Percentiles rank a stretch among this genome's conserved stretches.
Conservation (phyloP, 2,329 filamentous ascomycete species). For the Westerdykella aurantiaca region DNA sequence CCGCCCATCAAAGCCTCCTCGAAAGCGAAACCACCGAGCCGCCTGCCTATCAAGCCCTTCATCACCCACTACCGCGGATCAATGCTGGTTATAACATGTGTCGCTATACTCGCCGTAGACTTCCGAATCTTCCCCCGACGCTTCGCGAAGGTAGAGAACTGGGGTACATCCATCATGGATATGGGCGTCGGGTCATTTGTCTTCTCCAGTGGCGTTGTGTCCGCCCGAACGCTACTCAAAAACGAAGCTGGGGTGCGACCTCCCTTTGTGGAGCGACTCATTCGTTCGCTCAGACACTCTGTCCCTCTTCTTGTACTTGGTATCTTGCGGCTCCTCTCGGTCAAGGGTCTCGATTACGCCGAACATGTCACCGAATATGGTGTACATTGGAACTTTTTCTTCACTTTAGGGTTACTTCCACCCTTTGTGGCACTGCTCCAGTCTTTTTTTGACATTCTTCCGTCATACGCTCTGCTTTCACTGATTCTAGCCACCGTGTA, state of each 20-base stretch:
- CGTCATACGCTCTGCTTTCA: conserved; percentile 71
- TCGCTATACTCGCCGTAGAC: conserved; percentile 94
- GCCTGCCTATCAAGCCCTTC: conserved; percentile 80
- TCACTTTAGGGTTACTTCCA: conserved; percentile 82
- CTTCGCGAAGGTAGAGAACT: conserved; percentile 98
- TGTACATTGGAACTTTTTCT: conserved; percentile 99
- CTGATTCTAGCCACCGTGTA: conserved; percentile 64
- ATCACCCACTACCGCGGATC: conserved; percentile 83
- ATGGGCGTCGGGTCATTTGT: conserved; percentile 96
- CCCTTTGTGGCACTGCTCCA: conserved; percentile 85
- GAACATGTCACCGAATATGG: conserved; percentile 98
- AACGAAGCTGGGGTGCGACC: conserved; percentile 50
- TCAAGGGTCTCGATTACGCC: conserved; percentile 92
- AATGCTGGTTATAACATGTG: conserved; percentile 86
- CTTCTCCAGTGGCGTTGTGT: conserved; percentile 88
- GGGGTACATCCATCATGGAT: conserved; percentile 99
- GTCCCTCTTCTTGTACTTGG: conserved; percentile 77
- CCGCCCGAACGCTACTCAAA: conserved; percentile 72
- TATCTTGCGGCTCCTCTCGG: conserved; percentile 72
- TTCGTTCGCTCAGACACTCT: conserved; percentile 68
- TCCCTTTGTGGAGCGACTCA: conserved; percentile 54
- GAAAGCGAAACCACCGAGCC: conserved; percentile 34
- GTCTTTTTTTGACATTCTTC: conserved; percentile 61
- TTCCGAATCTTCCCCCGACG: conserved; percentile 88
- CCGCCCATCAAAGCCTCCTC: conserved; percentile 17